Percentiles rank a stretch among this genome's conserved stretches.
These are phyloP conservation scores for Aspergillus ellipticus DNA, from an alignment of 495 filamentous ascomycete genomes.

Conservation along the genomic window DNA sequence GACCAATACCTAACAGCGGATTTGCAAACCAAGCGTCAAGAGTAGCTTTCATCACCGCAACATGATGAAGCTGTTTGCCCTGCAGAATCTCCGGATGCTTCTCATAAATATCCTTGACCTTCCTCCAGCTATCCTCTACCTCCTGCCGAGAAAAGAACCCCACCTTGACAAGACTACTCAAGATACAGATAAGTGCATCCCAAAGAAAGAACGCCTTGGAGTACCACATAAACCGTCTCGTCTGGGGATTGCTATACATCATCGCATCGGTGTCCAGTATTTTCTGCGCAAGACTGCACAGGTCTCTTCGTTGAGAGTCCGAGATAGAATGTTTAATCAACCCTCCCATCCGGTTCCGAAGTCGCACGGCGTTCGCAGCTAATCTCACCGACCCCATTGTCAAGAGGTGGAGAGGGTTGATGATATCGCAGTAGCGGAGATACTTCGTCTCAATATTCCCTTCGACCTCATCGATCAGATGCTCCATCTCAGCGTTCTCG, in stretches of 20 bases:
- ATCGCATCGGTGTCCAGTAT: conserved; percentile 16
- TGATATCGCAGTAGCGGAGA: conserved; percentile 49
- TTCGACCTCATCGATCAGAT: conserved; percentile 25
- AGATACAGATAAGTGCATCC: conserved; percentile 17
- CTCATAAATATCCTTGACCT: conserved; percentile 3
- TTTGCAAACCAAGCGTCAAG: conserved; percentile 11
- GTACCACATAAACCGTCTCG: conserved; percentile 12
- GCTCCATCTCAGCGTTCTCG: conserved; percentile 41
- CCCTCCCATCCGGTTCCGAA: conserved; percentile 10
- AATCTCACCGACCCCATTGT: conserved; percentile 51
- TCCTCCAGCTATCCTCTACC: conserved; percentile 1
- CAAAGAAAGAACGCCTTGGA: conserved; percentile 14
- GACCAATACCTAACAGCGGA: not conserved
- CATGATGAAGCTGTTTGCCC: not conserved
- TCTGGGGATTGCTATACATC: conserved; percentile 2
- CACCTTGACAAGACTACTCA: conserved; percentile 5
- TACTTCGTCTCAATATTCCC: conserved; percentile 38
- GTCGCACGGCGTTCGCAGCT: conserved; percentile 17
- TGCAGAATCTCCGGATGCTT: conserved; percentile 7
- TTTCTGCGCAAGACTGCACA: conserved; percentile 19
- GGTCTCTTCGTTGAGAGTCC: conserved; percentile 5
- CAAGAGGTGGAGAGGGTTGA: conserved; percentile 61
- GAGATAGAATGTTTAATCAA: conserved; percentile 10
- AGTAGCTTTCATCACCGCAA: conserved; percentile 3
- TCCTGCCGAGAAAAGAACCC: conserved; percentile 11